Conservation (phyloP, 768 basidiomycete species). For the Suillus subalutaceus region DNA sequence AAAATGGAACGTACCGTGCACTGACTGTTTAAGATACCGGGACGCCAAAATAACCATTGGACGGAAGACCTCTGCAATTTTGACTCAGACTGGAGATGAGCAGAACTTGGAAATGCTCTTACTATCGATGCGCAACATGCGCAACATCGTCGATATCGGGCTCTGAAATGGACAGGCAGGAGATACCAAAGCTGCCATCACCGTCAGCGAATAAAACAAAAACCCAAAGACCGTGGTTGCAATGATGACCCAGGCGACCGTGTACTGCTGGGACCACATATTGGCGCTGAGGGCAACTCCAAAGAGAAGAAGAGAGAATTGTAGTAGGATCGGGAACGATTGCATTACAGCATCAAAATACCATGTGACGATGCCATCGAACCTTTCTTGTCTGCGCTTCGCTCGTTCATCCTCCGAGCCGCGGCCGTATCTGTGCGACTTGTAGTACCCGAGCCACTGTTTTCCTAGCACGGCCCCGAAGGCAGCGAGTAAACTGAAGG, state of each 20-base stretch:
- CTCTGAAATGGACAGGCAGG: constrained; percentile 9
- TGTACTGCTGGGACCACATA: constrained; percentile 3
- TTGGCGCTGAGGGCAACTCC: constrained; percentile 13
- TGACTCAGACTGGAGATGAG: too few species aligned
- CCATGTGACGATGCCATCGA: constrained; percentile 15
- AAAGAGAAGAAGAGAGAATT: constrained; percentile 15
- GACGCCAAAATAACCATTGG: too few species aligned
- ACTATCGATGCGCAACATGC: too few species aligned
- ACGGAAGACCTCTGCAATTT: too few species aligned
- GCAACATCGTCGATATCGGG: background rate
- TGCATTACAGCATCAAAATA: constrained; percentile 15
- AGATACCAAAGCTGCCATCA: constrained; percentile 7
- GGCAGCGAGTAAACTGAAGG: constrained; percentile 16
- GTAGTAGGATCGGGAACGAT: constrained; percentile 14
- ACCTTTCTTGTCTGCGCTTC: constrained; percentile 14
- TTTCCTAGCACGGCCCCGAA: constrained; percentile 18
- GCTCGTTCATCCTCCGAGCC: constrained; percentile 15
- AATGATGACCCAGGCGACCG: constrained; percentile 6
- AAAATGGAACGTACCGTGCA: too few species aligned
- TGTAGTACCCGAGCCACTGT: constrained; percentile 17
- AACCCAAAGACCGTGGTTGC: background rate
- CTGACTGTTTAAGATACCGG: too few species aligned
- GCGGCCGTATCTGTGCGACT: background rate
- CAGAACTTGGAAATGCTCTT: too few species aligned
- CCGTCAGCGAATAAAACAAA: constrained; percentile 4